A percentile compares a stretch with the other conserved stretches of the same genome.
Conservation (phyloP, 768 basidiomycete species). For the Myochromella boudieri region DNA sequence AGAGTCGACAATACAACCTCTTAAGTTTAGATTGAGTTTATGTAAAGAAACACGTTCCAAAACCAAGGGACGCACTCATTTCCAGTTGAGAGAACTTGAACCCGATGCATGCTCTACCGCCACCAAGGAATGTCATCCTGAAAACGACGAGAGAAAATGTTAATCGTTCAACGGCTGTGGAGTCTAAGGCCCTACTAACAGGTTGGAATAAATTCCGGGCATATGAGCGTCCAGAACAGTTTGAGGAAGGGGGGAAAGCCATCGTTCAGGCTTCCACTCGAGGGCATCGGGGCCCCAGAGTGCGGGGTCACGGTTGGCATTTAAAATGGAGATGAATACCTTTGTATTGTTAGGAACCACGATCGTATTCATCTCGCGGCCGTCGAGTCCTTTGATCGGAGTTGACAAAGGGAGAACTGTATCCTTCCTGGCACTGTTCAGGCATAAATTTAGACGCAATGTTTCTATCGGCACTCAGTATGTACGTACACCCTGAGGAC, state of each 20-base stretch:
- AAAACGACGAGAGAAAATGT: background rate
- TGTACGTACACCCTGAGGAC: conserved; percentile 17
- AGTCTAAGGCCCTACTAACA: conserved; percentile 13
- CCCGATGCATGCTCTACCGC: conserved; percentile 46
- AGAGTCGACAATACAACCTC: conserved; percentile 28
- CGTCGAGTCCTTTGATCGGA: conserved; percentile 25
- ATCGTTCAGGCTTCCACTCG: conserved; percentile 43
- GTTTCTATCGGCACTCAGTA: background rate
- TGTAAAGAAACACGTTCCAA: background rate
- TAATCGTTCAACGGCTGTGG: background rate
- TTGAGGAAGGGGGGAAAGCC: conserved; percentile 32
- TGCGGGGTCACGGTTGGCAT: conserved; percentile 32
- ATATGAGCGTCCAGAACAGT: conserved; percentile 18
- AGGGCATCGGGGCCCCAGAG: conserved; percentile 42
- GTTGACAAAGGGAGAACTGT: conserved; percentile 30
- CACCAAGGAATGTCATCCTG: conserved; percentile 46
- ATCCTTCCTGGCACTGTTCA: conserved; percentile 22
- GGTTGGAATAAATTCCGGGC: conserved; percentile 25
- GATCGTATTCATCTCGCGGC: conserved; percentile 25
- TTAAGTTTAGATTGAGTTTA: conserved; percentile 5
- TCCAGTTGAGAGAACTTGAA: conserved; percentile 57
- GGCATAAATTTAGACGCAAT: background rate
- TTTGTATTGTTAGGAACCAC: conserved; percentile 28
- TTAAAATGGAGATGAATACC: conserved; percentile 31
- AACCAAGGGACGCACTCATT: conserved; percentile 36